Base-by-base conservation (phyloP, 495 filamentous ascomycete genomes). In the Penicillium parvum region DNA sequence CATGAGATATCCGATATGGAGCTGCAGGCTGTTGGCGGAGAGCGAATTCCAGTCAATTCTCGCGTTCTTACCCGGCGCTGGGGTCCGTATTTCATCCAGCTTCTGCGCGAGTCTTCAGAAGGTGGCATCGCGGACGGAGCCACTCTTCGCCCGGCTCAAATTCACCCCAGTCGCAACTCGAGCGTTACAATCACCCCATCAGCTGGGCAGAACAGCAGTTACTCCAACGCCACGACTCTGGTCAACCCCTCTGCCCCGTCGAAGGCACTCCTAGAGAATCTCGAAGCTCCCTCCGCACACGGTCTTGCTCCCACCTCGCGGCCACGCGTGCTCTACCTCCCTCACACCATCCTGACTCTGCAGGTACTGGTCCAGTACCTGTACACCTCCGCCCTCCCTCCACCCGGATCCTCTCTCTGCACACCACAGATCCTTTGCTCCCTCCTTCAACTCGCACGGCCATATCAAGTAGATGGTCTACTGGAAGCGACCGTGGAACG, bases 1-100 rank as follows among this genome's bases (percentile, higher is more conserved):
- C 79, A 82, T 15, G 92, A 96, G 57, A 69, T 98, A 50, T 79
- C 89, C n/a, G 92, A 98, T 47, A 97, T 98, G 92, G 92, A 97
- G 55, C 82, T 98, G 27, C 69, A 97, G 17, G 88, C 90, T 22
- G 79, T 96, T 23, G 83, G 83, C 3, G 90, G 91, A 20, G 92
- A 97, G 58, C 79, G 88, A 2, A 86, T 97, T 45, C 88, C 94
- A 0, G 87, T 96, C 41, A 97, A 95, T 63, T 96, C 90, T 10
- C 79, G 88, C 28, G 75, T 98, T 9, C 72, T 96, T 1, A 83
- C 87, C 12, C 77, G 88, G 19, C 74, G 92, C 46, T 98, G 92
- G 92, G 92, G 92, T 0, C 88, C 88, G 2, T 97, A 91, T 54
- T 97, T 98, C 58, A 85, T 91, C 30, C 89, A 94, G 46, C 75